Conservation (phyloP, 768 basidiomycete genomes). For the Boletus fagicola region DNA sequence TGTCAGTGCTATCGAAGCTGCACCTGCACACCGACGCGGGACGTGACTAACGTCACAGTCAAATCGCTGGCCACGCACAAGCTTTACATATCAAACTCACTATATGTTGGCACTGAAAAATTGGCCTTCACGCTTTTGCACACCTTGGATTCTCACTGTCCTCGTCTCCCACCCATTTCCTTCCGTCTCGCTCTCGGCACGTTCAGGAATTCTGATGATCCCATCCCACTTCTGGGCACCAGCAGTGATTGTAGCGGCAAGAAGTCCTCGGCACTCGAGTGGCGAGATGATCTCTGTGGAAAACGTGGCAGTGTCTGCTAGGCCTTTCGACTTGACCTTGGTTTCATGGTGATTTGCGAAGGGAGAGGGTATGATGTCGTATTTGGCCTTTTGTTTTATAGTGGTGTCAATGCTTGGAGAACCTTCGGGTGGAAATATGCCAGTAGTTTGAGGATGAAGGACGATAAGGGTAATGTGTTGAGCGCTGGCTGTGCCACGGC, state of each 20-base stretch:
- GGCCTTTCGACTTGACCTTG: constrained; percentile 6
- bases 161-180: constrained; percentile 30
- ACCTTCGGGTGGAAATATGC: constrained; percentile 16
- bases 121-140: constrained; percentile 33
- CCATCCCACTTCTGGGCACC: constrained; percentile 49
- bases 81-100: constrained; percentile 5
- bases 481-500: constrained; percentile 39
- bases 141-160: constrained; percentile 23
- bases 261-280: constrained; percentile 45
- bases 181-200: constrained; percentile 9
- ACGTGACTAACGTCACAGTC: constrained; percentile 15
- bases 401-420: constrained; percentile 17
- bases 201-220: constrained; percentile 46
- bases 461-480: constrained; percentile 14
- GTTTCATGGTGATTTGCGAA: constrained; percentile 14
- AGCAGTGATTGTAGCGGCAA: constrained; percentile 37
- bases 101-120: constrained; percentile 40
- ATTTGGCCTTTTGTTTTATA: constrained; percentile 8
- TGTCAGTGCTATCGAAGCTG: constrained; percentile 53
- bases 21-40: constrained; percentile 37
- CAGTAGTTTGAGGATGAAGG: constrained; percentile 16
- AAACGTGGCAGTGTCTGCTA: constrained; percentile 25
- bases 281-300: constrained; percentile 40
- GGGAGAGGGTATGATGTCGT: constrained; percentile 13
- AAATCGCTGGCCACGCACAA: neutral